These are phyloP conservation scores for Sideroxylon spinosum DNA, from an alignment of 179 eudicot species.

Conservation along the genomic window DNA sequence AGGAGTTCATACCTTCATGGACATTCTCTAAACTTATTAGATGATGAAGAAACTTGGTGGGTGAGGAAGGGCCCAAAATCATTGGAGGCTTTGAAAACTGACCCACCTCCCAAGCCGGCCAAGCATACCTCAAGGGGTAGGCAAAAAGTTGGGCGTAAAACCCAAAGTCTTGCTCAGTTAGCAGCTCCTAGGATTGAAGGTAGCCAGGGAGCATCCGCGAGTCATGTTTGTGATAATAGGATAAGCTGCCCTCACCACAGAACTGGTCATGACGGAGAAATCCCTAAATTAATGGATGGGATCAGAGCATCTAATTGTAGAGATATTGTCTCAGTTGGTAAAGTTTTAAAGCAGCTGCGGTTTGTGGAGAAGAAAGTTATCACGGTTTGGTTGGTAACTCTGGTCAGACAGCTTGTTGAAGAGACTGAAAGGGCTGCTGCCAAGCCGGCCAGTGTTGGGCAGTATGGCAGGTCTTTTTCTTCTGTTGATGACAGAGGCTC, in stretches of 20 bases:
- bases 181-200: slow-evolving; percentile 89
- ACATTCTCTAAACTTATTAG: slow-evolving; percentile 36
- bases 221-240: slow-evolving; percentile 92
- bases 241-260: slow-evolving; percentile 80
- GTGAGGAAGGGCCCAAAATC: slow-evolving; percentile 62
- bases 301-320: slow-evolving; percentile 27
- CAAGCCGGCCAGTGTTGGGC: slow-evolving; percentile 58
- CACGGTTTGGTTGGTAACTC: slow-evolving; percentile 67
- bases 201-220: slow-evolving; percentile 97
- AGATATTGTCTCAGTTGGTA: slow-evolving; percentile 69
- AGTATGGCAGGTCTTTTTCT: slow-evolving; percentile 46
- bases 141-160: slow-evolving; percentile 81
- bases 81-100: slow-evolving; percentile 49
- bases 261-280: slow-evolving; percentile 53
- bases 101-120: slow-evolving; percentile 73
- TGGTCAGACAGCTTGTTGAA: slow-evolving; percentile 63
- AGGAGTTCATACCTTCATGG: slow-evolving; percentile 45
- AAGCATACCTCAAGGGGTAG: slow-evolving; percentile 83
- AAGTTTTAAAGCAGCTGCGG: slow-evolving; percentile 55
- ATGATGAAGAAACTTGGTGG: slow-evolving; percentile 95
- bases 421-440: slow-evolving; percentile 53
- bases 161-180: slow-evolving; percentile 92
- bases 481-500: slow-evolving; percentile 61
- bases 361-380: slow-evolving; percentile 65
- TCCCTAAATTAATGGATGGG: slow-evolving; percentile 41